These are phyloP conservation scores for Aspergillus intermedius DNA, from an alignment of 2,329 filamentous ascomycete species.

Conservation along the genomic window DNA sequence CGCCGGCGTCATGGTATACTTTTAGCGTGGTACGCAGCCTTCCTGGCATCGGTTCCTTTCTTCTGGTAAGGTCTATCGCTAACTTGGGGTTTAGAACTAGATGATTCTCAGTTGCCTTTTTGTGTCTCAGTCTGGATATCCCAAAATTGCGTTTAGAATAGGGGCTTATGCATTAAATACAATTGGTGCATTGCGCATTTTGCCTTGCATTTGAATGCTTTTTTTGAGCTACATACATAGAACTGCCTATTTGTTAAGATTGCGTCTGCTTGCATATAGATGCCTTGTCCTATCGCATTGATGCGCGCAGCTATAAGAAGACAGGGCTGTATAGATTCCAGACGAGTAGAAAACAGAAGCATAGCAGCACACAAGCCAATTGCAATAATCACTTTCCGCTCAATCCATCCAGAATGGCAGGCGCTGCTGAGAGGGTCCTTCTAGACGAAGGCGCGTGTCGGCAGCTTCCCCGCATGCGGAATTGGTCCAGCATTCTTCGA, in stretches of 20 bases:
- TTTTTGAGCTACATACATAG: too few species aligned
- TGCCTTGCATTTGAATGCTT: too few species aligned
- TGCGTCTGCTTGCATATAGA: too few species aligned
- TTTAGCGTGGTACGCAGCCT: slow-evolving; percentile 19
- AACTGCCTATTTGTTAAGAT: too few species aligned
- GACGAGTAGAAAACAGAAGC: too few species aligned
- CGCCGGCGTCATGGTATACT: slow-evolving; percentile 24
- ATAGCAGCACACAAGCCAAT: too few species aligned
- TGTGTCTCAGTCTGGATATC: slow-evolving; percentile 3
- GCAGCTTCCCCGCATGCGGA: background rate
- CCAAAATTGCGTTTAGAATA: background rate
- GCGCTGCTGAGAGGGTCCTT: background rate
- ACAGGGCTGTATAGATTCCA: too few species aligned
- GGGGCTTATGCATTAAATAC: background rate
- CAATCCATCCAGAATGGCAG: too few species aligned
- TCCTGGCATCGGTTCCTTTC: background rate
- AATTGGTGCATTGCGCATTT: too few species aligned
- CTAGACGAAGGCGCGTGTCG: background rate
- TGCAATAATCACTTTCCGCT: too few species aligned
- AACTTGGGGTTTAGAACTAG: background rate
- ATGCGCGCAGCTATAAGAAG: too few species aligned
- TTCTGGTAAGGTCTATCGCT: background rate
- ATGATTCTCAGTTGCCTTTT: background rate
- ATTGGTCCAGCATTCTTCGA: background rate
- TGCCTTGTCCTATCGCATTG: too few species aligned